A percentile compares a stretch with the other conserved stretches of the same genome.
Conservation (phyloP, 2,329 filamentous ascomycete species). For the Claviceps cyperi region DNA sequence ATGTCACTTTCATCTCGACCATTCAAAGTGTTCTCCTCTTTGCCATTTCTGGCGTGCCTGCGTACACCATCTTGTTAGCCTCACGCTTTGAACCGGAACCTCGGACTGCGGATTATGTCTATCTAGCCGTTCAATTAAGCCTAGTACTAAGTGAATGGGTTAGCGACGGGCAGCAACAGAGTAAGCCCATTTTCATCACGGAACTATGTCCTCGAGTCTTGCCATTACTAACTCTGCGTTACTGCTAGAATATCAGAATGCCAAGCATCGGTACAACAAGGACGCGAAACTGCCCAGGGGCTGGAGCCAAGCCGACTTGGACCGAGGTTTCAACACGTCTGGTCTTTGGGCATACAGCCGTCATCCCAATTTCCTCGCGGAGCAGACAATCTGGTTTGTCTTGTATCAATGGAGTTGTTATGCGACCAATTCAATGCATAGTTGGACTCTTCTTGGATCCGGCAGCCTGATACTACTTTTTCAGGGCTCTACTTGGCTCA, state of each 20-base stretch:
- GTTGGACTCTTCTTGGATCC: slow-evolving; percentile 64
- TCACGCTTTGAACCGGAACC: slow-evolving; percentile 44
- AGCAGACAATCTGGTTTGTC: slow-evolving; percentile 79
- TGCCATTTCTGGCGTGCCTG: slow-evolving; percentile 57
- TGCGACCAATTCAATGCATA: slow-evolving; percentile 53
- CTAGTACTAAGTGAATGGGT: slow-evolving; percentile 57
- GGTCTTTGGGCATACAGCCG: slow-evolving; percentile 81
- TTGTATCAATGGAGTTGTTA: slow-evolving; percentile 82
- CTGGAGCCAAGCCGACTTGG: slow-evolving; percentile 60
- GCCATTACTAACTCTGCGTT: not conserved
- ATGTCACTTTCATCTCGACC: slow-evolving; percentile 78
- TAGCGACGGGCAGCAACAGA: slow-evolving; percentile 88
- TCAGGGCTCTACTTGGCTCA: slow-evolving; percentile 77
- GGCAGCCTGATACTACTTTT: slow-evolving; percentile 64
- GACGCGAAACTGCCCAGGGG: slow-evolving; percentile 54
- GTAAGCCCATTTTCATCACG: slow-evolving; percentile 23
- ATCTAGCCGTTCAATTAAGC: slow-evolving; percentile 29
- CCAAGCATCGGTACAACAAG: slow-evolving; percentile 62
- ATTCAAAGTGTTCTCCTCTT: slow-evolving; percentile 73
- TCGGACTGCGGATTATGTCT: slow-evolving; percentile 31
- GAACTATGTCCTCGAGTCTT: not conserved
- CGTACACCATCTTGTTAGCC: slow-evolving; percentile 67
- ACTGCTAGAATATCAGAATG: slow-evolving; percentile 56
- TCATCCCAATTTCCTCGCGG: slow-evolving; percentile 89
- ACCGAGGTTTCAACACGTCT: slow-evolving; percentile 73